Evolutionary conservation across 805 yeast genomes (phyloP), one percentile per base, ranked within the genome.

Genomic region (Candida sanyiensis): DNA sequence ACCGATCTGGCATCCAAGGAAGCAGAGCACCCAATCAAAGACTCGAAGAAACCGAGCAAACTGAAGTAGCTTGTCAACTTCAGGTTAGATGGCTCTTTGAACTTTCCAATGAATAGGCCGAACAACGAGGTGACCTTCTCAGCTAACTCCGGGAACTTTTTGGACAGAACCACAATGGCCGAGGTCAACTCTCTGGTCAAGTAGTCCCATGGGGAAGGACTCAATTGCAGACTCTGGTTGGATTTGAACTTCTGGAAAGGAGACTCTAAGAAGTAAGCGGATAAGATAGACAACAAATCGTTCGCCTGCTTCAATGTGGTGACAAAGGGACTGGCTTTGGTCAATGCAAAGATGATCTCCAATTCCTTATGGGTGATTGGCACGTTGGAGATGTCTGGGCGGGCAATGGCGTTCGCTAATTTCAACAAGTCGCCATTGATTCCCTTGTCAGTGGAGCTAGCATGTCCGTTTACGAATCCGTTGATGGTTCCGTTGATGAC

Each of bases 291-390:
- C 15, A 77, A 51, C 20, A 67, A 40, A 5, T 57, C 52, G 11
- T 39, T 32, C 1, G 74, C 77, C 33, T 70, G 72, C 1, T 56
- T 52, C 18, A 51, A 48, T 25, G 58, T 59, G 35, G 57, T 42
- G 8, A 63, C 59, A 5, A 42, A 40, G 4, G 69, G 52, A 9
- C 67, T 50, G 44, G 79, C 46, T 10, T 40, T 40, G 2, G 52
- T 65, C n/a, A 77, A 57, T 0, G 83, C 75, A 28, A 70, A 39
- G 36, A 78, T 55, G 10, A 73, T 67, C 48, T 78, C 83, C 52
- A 70, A 66, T 44, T 78, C 83, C 41, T 69, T 72, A 28, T 66
- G 58, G 2, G 75, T 59, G 27, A 55, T 51, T 30, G 58, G 57
- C 23, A 50, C 46, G 26, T 36, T 22, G 6, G 58, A 48, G 2